Base-by-base conservation (phyloP, 2,329 filamentous ascomycete species). In the Polytolypa hystricis region DNA sequence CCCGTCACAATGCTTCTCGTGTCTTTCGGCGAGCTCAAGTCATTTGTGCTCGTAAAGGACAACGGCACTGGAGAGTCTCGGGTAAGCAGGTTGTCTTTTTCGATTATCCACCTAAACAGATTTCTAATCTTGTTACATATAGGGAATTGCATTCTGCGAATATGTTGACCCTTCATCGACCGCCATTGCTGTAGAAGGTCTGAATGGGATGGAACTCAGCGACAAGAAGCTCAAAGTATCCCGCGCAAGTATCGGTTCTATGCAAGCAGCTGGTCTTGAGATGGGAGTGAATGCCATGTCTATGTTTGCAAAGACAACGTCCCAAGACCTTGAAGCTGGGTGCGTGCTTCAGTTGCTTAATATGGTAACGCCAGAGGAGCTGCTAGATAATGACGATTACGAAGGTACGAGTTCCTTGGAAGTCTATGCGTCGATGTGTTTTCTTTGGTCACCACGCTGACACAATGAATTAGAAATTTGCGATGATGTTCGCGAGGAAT, bases 231-330 rank as follows among this genome's bases (percentile, higher is more conserved):
- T 98, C 38, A 89, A 81, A 64, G 86, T 95, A 23, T 70, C 76
- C 47, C 84, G 87, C 54, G 93, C 91, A 19, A 93, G 87, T 59
- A 83, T 95, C 46, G 91, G 91, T 48, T 80, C 85, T 42, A 89
- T 86, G n/a, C 91, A 98, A 58, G 86, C 86, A 15, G 73, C 84
- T 31, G 86, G 86, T 44, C 74, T 93, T 27, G 91, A 98, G 54
- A 93, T 95, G 72, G 85, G 89, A 38, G 89, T 98, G 44, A 93
- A 91, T 49, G 91, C 91, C 44, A 96, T 98, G 79, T 93, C 87
- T 34, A 86, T 95, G 74, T 82, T 98, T 50, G 91, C 91, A 25
- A 87, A 89, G 40, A 93, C 91, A 14, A 84, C 79, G 3, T 81
- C 83, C 25, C 73, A 73, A 38, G 82, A 87, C 42, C 69, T 82